phyloP scores from a whole-genome alignment of 2,329 filamentous ascomycete species.

The Laburnicola sp. region DNA sequence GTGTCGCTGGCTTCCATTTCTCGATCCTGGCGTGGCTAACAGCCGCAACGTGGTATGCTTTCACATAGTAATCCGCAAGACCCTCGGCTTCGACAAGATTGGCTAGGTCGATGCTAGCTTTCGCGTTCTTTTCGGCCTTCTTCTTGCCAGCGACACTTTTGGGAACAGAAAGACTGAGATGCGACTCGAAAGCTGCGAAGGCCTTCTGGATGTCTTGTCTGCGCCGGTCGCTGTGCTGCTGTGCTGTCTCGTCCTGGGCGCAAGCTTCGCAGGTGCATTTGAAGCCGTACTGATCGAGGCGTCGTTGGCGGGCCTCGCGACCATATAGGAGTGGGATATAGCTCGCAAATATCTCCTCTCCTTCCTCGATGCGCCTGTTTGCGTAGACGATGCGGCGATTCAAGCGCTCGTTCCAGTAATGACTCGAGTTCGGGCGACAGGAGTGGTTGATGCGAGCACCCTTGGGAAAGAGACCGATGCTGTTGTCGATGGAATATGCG shows the following conservation, averaged over 20 bases:
- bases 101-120: slow-evolving; percentile 32
- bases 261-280: slow-evolving; percentile 45
- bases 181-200: slow-evolving; percentile 31
- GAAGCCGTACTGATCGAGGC: slow-evolving; percentile 43
- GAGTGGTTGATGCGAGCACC: slow-evolving; percentile 45
- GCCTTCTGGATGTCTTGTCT: slow-evolving; percentile 32
- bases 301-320: slow-evolving; percentile 33
- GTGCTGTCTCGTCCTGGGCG: slow-evolving; percentile 21
- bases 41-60: slow-evolving; percentile 37
- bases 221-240: slow-evolving; percentile 31
- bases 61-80: slow-evolving; percentile 41
- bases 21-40: slow-evolving; percentile 34
- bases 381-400: slow-evolving; percentile 43
- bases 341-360: slow-evolving; percentile 47
- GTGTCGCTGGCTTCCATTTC: slow-evolving; percentile 35
- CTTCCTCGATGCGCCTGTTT: slow-evolving; percentile 40
- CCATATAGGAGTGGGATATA: slow-evolving; percentile 43
- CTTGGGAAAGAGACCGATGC: slow-evolving; percentile 40
- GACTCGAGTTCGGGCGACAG: slow-evolving; percentile 43
- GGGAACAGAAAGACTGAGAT: slow-evolving; percentile 28
- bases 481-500: slow-evolving; percentile 38
- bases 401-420: slow-evolving; percentile 40
- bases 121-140: slow-evolving; percentile 31
- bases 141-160: slow-evolving; percentile 24
- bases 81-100: slow-evolving; percentile 40